Percentiles rank a stretch among this genome's conserved stretches.
Evolutionary conservation across 1,284 basidiomycete genomes (phyloP).

Genomic region (Schizopora paradoxa): DNA sequence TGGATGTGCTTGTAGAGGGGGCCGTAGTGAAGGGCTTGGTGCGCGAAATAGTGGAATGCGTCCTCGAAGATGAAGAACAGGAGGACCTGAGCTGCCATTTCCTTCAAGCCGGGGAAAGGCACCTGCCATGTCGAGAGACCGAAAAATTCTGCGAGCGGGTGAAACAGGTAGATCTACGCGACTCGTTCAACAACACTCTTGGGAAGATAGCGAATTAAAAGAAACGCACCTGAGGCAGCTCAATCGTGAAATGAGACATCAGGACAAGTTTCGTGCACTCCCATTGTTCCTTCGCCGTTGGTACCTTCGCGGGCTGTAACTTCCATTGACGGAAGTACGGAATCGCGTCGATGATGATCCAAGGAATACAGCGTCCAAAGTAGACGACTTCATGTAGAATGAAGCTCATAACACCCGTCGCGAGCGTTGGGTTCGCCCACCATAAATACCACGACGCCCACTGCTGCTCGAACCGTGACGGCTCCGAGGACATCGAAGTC

Average conservation of each 20-base stretch:
- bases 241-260: constrained; percentile 94
- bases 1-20: constrained; percentile 95
- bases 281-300: constrained; percentile 85
- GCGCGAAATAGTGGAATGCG: constrained; percentile 84
- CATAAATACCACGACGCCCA: constrained; percentile 84
- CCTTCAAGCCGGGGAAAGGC: constrained; percentile 74
- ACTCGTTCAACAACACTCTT: no score
- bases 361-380: constrained; percentile 93
- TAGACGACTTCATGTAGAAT: constrained; percentile 95
- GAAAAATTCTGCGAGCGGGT: constrained; percentile 86
- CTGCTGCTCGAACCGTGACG: constrained; percentile 71
- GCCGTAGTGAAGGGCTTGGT: constrained; percentile 88
- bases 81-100: constrained; percentile 77
- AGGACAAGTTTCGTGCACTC: constrained; percentile 94
- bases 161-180: constrained; percentile 89
- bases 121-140: constrained; percentile 93
- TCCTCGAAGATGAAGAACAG: constrained; percentile 98
- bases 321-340: constrained; percentile 96
- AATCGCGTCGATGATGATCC: constrained; percentile 93
- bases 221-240: constrained; percentile 78
- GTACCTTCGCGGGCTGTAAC: constrained; percentile 83
- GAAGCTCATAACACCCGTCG: constrained; percentile 93
- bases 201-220: background rate
- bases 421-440: constrained; percentile 88
- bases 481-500: no score